Base-by-base conservation (phyloP, 1,284 basidiomycete genomes). In the Apiotrichum akiyoshidainum region DNA sequence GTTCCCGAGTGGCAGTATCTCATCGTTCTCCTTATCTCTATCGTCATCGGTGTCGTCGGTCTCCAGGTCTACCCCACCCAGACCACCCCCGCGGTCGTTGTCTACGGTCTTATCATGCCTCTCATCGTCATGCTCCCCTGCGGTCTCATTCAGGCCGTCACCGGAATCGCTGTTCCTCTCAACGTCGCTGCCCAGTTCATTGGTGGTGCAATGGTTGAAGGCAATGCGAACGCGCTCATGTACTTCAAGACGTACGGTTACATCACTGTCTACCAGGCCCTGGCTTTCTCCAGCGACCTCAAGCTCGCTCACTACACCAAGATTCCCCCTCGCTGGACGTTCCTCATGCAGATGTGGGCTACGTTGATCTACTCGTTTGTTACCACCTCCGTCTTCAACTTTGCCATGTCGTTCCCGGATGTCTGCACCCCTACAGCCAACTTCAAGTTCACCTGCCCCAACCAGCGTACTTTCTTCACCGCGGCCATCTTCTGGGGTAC, bases 401-500 rank as follows among this genome's bases (percentile, higher is more conserved):
- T 61, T 48, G 44, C 44, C 31, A 31, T 31, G 26, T 31, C 26
- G 26, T 31, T 31, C 26, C 26, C 26, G 4, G 9, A 21, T 3
- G 19, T 44, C 21, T 61, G 59, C 34, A 50, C 48, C 13, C 19
- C 52, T 3, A 37, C 22, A 16, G 59, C 59, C 26, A 11, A 22
- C 7, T 61, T 61, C 45, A 31, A 19, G 33, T 52, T 61, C 26
- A 61, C 47, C 13, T 61, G 59, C 46, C 59, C 59, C 19, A 40
- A 40, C 19, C 31, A 19, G 12, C 21, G 35, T 21, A 62, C 55
- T 22, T 60, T 22, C 31, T 62, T 47, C 53, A 61, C 58, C 11
- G 39, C 52, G 7, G 85, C 86, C 0, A 76, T 90, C 60, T 80
- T 91, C 61, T 92, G 88, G 86, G 89, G 90, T 59, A 87, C 84